These are phyloP conservation scores for Fallopia convolvulus DNA, from an alignment of 148 eudicot genomes.

Conservation along the genomic window DNA sequence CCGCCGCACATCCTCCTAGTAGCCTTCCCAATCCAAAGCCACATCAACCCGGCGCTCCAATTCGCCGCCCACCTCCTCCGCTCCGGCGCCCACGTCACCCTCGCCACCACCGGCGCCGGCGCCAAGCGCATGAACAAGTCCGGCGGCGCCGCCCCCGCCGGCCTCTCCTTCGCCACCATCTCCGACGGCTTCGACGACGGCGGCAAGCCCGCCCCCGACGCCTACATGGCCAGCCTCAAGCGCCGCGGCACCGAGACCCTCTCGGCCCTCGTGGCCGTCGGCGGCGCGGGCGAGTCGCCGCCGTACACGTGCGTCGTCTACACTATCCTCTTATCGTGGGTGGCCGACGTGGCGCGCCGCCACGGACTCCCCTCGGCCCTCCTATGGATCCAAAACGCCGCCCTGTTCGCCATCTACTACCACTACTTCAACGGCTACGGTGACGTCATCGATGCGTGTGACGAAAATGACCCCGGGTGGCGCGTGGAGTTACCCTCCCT, in stretches of 20 bases:
- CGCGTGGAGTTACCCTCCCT: conserved; percentile 29
- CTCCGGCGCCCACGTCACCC: conserved; percentile 32
- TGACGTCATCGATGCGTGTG: conserved; percentile 26
- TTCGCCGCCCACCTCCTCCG: conserved; percentile 18
- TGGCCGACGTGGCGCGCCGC: conserved; percentile 50
- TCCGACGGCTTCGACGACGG: conserved; percentile 42
- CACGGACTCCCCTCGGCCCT: conserved; percentile 40
- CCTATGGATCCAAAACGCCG: conserved; percentile 56
- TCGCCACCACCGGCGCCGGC: conserved; percentile 29
- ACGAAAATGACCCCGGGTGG: conserved; percentile 23
- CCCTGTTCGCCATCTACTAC: conserved; percentile 34
- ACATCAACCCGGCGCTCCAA: conserved; percentile 68
- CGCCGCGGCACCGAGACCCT: conserved; percentile 37
- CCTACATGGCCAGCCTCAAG: conserved; percentile 32
- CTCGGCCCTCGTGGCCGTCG: conserved; percentile 22
- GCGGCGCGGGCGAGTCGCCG: not conserved
- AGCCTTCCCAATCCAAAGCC: conserved; percentile 71
- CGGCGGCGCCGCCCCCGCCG: conserved; percentile 26
- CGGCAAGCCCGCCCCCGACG: conserved; percentile 15
- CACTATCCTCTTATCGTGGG: conserved; percentile 65
- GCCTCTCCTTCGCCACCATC: conserved; percentile 40
- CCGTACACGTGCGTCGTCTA: conserved; percentile 49
- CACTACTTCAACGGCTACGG: conserved; percentile 31
- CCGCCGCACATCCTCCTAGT: conserved; percentile 20
- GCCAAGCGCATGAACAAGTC: conserved; percentile 16